Conservation (phyloP, 2,329 filamentous ascomycete species). For the Beauveria sp. region DNA sequence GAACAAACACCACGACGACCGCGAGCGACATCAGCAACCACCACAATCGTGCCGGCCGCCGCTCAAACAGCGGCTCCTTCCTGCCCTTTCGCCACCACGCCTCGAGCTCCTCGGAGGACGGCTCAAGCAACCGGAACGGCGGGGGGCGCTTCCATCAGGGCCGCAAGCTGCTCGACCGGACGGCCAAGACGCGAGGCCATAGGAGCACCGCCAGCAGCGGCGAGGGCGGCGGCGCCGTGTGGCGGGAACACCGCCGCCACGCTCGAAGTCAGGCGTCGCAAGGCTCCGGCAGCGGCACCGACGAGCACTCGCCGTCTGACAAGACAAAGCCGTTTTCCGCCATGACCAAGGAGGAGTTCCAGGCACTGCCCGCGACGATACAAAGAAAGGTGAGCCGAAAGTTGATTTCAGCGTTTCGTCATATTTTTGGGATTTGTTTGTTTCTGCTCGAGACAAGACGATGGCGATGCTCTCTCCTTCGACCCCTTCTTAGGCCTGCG, state of each 20-base stretch:
- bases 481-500: too few relatives aligned
- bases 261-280: not conserved
- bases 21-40: slow-evolving; percentile 1
- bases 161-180: slow-evolving; percentile 8
- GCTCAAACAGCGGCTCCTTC: slow-evolving; percentile 1
- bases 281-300: slow-evolving; percentile 8
- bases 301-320: not conserved
- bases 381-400: slow-evolving; percentile 16
- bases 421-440: not conserved
- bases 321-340: not conserved
- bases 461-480: too few relatives aligned
- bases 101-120: slow-evolving; percentile 6
- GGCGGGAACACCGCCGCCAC: not conserved
- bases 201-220: not conserved
- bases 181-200: not conserved
- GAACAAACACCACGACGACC: slow-evolving; percentile 2
- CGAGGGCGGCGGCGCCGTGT: not conserved
- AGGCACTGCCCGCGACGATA: slow-evolving; percentile 14
- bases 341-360: slow-evolving; percentile 14
- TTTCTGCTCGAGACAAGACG: not conserved
- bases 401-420: not conserved
- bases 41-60: not conserved
- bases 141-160: not conserved
- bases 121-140: not conserved
- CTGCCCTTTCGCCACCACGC: slow-evolving; percentile 1